A percentile compares a stretch with the other conserved stretches of the same genome.
phyloP scores from a whole-genome alignment of 129 eudicot species.

The Logfia minima region DNA sequence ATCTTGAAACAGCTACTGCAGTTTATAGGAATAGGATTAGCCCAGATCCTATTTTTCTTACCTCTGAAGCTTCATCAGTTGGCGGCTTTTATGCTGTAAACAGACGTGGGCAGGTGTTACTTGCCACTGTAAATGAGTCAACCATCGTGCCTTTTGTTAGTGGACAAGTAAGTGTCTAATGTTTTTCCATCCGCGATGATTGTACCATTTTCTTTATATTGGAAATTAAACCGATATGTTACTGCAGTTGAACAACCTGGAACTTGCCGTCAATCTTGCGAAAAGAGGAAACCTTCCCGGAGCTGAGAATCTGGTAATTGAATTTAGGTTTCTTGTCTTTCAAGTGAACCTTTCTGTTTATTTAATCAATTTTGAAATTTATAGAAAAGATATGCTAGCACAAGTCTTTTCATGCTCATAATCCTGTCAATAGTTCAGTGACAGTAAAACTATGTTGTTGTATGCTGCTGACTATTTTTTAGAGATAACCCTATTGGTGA shows the following conservation, averaged over 20 bases:
- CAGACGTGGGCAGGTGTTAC: slow-evolving; percentile 79
- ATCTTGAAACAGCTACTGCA: slow-evolving; percentile 90
- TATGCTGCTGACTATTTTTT: slow-evolving; percentile 5
- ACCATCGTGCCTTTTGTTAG: slow-evolving; percentile 92
- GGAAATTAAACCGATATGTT: neutral
- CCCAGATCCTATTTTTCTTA: slow-evolving; percentile 91
- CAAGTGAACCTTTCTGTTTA: neutral
- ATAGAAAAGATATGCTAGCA: slow-evolving; percentile 3
- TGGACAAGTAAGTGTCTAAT: slow-evolving; percentile 63
- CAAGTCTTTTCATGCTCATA: neutral
- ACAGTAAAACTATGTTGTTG: slow-evolving; percentile 1
- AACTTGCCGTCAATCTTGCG: slow-evolving; percentile 98
- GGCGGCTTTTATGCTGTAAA: slow-evolving; percentile 39
- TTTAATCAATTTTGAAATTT: slow-evolving; percentile 1
- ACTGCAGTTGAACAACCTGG: slow-evolving; percentile 84
- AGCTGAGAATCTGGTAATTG: slow-evolving; percentile 88
- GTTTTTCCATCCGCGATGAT: slow-evolving; percentile 1
- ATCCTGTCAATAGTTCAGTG: slow-evolving; percentile 1
- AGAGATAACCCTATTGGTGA: neutral
- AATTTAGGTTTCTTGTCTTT: neutral
- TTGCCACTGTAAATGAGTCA: slow-evolving; percentile 89
- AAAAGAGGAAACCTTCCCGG: slow-evolving; percentile 98
- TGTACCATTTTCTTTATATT: neutral
- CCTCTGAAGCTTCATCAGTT: slow-evolving; percentile 45
- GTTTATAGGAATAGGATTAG: slow-evolving; percentile 92